phyloP scores from a whole-genome alignment of 257 asterid genomes.

The Scutellaria baicalensis region DNA sequence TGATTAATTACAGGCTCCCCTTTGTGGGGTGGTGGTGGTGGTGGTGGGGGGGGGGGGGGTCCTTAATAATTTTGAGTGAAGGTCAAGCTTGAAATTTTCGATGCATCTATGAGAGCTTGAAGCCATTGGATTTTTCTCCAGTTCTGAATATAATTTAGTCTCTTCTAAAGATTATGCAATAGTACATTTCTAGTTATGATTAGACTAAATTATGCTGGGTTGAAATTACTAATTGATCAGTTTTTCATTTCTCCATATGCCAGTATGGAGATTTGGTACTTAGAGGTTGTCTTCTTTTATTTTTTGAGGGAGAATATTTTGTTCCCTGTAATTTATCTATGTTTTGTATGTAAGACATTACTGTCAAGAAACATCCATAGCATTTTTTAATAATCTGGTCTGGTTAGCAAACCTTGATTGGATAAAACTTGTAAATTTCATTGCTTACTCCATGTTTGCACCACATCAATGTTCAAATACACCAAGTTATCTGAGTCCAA shows the following conservation, averaged over 20 bases:
- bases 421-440: background rate
- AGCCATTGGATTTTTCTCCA: background rate
- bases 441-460: background rate
- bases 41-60: background rate
- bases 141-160: background rate
- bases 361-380: background rate
- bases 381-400: background rate
- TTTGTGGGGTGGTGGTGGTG: background rate
- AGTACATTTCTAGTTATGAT: background rate
- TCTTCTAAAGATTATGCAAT: slow-evolving; percentile 1
- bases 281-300: background rate
- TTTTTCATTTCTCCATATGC: background rate
- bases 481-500: background rate
- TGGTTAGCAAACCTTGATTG: background rate
- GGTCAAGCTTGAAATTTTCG: background rate
- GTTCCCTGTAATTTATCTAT: background rate
- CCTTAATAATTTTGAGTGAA: background rate
- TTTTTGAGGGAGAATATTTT: background rate
- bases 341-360: background rate
- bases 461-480: background rate
- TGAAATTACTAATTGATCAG: slow-evolving; percentile 1
- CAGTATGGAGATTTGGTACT: background rate
- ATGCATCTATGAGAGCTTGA: background rate
- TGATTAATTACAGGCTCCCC: background rate
- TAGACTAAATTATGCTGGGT: background rate